These are phyloP conservation scores for Penicillium sclerotigenum DNA, from an alignment of 2,329 filamentous ascomycete species.

Conservation along the genomic window DNA sequence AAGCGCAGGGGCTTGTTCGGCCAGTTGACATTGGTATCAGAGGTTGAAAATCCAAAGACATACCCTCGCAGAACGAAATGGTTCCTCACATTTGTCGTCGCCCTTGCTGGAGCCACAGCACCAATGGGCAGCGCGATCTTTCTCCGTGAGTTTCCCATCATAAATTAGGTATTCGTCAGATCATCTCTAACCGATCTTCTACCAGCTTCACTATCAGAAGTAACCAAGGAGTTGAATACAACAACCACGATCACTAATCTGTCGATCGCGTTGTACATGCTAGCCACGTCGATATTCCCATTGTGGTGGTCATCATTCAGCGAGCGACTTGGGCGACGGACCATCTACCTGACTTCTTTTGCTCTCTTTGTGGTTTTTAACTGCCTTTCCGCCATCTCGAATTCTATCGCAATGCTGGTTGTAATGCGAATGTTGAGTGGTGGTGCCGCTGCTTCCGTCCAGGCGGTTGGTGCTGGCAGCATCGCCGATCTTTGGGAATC, in stretches of 20 bases:
- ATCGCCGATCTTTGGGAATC: slow-evolving; percentile 78
- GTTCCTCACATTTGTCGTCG: slow-evolving; percentile 75
- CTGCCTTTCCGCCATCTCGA: slow-evolving; percentile 64
- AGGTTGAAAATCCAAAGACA: slow-evolving; percentile 71
- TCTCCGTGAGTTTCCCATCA: slow-evolving; percentile 59
- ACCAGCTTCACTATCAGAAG: slow-evolving; percentile 64
- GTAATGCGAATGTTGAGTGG: slow-evolving; percentile 71
- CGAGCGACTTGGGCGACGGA: slow-evolving; percentile 66
- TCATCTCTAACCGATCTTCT: neutral
- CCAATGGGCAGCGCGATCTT: slow-evolving; percentile 84
- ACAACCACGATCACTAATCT: slow-evolving; percentile 68
- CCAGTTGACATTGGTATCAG: slow-evolving; percentile 68
- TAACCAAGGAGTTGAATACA: slow-evolving; percentile 61
- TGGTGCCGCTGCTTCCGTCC: slow-evolving; percentile 74
- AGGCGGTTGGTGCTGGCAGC: slow-evolving; percentile 78
- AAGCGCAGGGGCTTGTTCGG: slow-evolving; percentile 70
- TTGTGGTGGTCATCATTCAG: slow-evolving; percentile 85
- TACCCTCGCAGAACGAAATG: slow-evolving; percentile 76
- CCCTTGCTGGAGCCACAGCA: slow-evolving; percentile 70
- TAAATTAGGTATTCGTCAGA: neutral
- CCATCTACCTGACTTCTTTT: slow-evolving; percentile 77
- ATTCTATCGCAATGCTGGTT: slow-evolving; percentile 71
- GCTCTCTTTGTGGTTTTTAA: slow-evolving; percentile 68
- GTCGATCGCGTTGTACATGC: slow-evolving; percentile 76
- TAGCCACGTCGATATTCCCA: slow-evolving; percentile 78